Evolutionary conservation across 1,139 yeast genomes (phyloP).

Genomic region (Candida buenavistaensis): DNA sequence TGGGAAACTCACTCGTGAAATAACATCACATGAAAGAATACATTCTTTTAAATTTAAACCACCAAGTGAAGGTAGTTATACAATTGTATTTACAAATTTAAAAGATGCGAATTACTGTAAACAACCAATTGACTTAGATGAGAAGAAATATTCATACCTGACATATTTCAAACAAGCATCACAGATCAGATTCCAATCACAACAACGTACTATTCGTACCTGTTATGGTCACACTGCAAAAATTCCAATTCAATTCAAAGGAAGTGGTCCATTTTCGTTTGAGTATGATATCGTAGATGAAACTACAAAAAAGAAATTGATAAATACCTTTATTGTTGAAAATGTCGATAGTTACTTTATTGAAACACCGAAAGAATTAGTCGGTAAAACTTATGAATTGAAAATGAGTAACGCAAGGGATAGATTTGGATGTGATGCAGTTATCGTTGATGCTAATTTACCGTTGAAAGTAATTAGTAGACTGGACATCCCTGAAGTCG

Average conservation of each 20-base stretch:
- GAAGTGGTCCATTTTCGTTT: slow-evolving; percentile 76
- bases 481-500: slow-evolving; percentile 57
- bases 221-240: slow-evolving; percentile 42
- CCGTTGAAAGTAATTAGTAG: slow-evolving; percentile 65
- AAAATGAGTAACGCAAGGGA: slow-evolving; percentile 68
- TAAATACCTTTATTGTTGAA: slow-evolving; percentile 43
- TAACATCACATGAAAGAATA: slow-evolving; percentile 22
- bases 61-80: slow-evolving; percentile 75
- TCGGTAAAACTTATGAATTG: slow-evolving; percentile 72
- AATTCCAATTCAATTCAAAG: slow-evolving; percentile 62
- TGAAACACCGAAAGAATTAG: slow-evolving; percentile 50
- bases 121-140: slow-evolving; percentile 32
- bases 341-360: slow-evolving; percentile 48
- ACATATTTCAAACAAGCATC: slow-evolving; percentile 56
- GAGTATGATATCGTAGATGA: slow-evolving; percentile 53
- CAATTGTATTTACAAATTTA: slow-evolving; percentile 62
- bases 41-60: slow-evolving; percentile 70
- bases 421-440: slow-evolving; percentile 68
- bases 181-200: slow-evolving; percentile 19
- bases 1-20: slow-evolving; percentile 28
- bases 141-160: slow-evolving; percentile 42
- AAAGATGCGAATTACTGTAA: slow-evolving; percentile 54
- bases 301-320: slow-evolving; percentile 30
- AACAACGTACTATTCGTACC: slow-evolving; percentile 21
- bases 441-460: slow-evolving; percentile 46